Percentiles rank a stretch among this genome's conserved stretches.
These are phyloP conservation scores for Cardiosporidium cionae DNA, from an alignment of 169 alveolate species.

Conservation along the genomic window DNA sequence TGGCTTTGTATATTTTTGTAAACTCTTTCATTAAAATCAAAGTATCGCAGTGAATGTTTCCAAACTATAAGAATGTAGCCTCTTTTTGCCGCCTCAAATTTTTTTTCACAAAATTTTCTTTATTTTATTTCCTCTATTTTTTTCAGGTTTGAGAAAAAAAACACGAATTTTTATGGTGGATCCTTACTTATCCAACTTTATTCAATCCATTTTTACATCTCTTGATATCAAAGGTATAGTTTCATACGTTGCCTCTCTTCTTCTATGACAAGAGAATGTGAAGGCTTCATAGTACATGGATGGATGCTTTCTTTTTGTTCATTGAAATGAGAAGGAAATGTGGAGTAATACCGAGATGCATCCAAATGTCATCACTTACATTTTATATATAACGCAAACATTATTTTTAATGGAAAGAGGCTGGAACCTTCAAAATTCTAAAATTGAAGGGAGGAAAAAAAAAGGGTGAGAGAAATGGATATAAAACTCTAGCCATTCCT, in stretches of 20 bases:
- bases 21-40: no score
- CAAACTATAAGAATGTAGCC: no score
- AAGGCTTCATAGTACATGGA: neutral
- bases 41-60: no score
- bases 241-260: neutral
- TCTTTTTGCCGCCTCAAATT: no score
- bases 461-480: no score
- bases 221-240: neutral
- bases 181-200: slow-evolving; percentile 36
- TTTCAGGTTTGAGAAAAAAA: slow-evolving; percentile 41
- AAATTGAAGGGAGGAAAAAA: no score
- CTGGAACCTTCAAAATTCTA: no score
- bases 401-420: no score
- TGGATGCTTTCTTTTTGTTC: neutral
- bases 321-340: neutral
- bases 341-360: neutral
- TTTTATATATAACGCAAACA: neutral
- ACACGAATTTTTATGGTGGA: slow-evolving; percentile 30
- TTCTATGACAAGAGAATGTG: neutral
- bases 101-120: neutral
- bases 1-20: no score
- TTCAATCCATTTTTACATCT: slow-evolving; percentile 28
- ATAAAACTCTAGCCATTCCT: no score
- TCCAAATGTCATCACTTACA: neutral
- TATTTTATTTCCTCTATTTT: neutral